Evolutionary conservation across 164 flowering plant species (phyloP).

Genomic region (Magnolia officinalis): DNA sequence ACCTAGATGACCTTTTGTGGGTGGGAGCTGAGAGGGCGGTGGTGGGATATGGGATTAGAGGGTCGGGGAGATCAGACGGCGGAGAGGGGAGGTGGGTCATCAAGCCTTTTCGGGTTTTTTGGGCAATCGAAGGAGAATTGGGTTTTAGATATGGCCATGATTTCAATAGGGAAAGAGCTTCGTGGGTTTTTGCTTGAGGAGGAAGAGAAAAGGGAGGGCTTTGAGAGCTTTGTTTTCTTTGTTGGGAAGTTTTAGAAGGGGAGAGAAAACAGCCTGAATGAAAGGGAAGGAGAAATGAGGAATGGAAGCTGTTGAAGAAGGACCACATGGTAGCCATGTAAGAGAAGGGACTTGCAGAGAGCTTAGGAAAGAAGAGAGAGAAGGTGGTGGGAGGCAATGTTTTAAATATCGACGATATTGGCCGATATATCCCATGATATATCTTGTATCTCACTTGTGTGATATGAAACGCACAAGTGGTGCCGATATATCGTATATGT

Average conservation of each 20-base stretch:
- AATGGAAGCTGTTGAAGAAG: constrained; percentile 31
- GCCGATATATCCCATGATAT: no score
- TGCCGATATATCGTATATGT: no score
- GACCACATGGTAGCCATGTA: constrained; percentile 24
- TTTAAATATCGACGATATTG: no score
- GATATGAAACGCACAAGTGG: no score
- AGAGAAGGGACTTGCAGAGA: background rate
- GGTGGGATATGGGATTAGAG: background rate
- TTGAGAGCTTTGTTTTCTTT: constrained; percentile 27
- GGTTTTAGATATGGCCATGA: constrained; percentile 41
- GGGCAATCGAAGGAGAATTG: constrained; percentile 26
- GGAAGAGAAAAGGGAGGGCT: background rate
- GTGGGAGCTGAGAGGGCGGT: background rate
- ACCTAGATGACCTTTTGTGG: constrained; percentile 11
- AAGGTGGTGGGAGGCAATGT: no score
- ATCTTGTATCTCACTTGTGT: no score
- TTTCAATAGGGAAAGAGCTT: constrained; percentile 29
- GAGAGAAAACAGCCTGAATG: constrained; percentile 59
- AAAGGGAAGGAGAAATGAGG: constrained; percentile 39
- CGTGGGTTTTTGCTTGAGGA: constrained; percentile 22
- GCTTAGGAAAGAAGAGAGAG: background rate
- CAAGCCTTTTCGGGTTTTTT: background rate
- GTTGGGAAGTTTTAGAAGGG: constrained; percentile 15
- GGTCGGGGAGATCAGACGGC: constrained; percentile 11
- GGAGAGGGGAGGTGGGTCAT: background rate